Percentiles rank a stretch among this genome's conserved stretches.
Conservation (phyloP, 2,329 filamentous ascomycete genomes). For the Aspergillus hiratsukae region DNA sequence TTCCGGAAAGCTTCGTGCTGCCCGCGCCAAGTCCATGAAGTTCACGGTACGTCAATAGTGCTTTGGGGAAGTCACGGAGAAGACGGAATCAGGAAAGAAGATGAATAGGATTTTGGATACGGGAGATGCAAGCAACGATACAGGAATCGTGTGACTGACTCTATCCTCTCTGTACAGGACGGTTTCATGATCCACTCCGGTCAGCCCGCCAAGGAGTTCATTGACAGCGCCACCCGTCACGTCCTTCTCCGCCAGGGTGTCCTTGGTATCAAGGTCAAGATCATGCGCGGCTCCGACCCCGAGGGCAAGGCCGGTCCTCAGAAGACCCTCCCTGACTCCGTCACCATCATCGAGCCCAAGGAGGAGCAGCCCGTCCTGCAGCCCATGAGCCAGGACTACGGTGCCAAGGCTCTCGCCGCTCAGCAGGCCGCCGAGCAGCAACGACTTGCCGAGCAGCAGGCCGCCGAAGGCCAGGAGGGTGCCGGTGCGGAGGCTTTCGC, state of each 20-base stretch:
- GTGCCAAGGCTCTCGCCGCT: slow-evolving; percentile 75
- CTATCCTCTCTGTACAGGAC: slow-evolving; percentile 49
- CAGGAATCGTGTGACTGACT: slow-evolving; percentile 7
- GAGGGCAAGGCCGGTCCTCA: slow-evolving; percentile 97
- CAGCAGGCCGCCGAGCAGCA: slow-evolving; percentile 53
- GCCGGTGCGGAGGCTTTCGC: slow-evolving; percentile 39
- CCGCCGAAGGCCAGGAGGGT: slow-evolving; percentile 43
- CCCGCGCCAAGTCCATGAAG: slow-evolving; percentile 99
- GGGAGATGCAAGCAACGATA: not conserved
- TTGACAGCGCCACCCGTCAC: slow-evolving; percentile 97
- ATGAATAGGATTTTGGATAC: not conserved
- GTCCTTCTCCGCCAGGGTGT: slow-evolving; percentile 99
- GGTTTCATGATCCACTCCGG: slow-evolving; percentile 99
- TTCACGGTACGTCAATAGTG: slow-evolving; percentile 69
- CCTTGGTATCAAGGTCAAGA: slow-evolving; percentile 99
- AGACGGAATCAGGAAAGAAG: not conserved
- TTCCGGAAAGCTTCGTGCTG: slow-evolving; percentile 96
- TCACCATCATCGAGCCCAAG: slow-evolving; percentile 99
- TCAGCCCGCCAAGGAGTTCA: slow-evolving; percentile 99
- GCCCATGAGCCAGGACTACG: slow-evolving; percentile 97
- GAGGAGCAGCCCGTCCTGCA: slow-evolving; percentile 94
- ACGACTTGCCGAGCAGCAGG: slow-evolving; percentile 56
- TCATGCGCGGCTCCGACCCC: slow-evolving; percentile 99
- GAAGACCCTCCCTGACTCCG: slow-evolving; percentile 95
- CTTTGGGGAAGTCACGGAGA: not conserved